Evolutionary conservation across 371 early-diverging fungal genomes (phyloP).

Genomic region (Apophysomyces ossiformis): DNA sequence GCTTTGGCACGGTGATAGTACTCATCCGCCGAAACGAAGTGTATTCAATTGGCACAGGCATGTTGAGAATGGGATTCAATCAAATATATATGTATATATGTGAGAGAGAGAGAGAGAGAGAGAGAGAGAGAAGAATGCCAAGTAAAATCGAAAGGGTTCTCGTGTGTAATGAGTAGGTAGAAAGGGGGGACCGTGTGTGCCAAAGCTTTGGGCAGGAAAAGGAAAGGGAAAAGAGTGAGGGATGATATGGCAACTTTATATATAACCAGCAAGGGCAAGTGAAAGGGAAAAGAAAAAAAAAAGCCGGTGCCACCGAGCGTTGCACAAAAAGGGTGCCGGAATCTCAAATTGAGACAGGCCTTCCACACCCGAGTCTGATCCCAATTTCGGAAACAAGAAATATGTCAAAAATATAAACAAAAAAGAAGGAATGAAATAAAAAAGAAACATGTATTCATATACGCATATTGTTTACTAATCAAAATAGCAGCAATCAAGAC

Average conservation of each 20-base stretch:
- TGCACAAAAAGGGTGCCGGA: slow-evolving; percentile 4
- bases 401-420: not conserved
- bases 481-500: not conserved
- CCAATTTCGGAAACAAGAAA: slow-evolving; percentile 6
- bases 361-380: slow-evolving; percentile 4
- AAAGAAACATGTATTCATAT: not conserved
- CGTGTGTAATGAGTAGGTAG: too few species aligned
- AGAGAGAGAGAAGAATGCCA: not conserved
- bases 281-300: too few species aligned
- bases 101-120: too few species aligned
- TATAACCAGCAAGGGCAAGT: slow-evolving; percentile 1
- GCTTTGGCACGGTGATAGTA: slow-evolving; percentile 44
- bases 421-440: not conserved
- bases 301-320: slow-evolving; percentile 2
- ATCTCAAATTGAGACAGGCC: slow-evolving; percentile 6
- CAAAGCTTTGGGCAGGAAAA: slow-evolving; percentile 1
- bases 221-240: not conserved
- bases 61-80: slow-evolving; percentile 10
- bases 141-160: not conserved
- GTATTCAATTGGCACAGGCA: slow-evolving; percentile 50
- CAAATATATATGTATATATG: too few species aligned
- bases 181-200: not conserved
- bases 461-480: not conserved
- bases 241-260: slow-evolving; percentile 6
- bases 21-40: slow-evolving; percentile 43